Conservation (phyloP, 306 rosid genomes). For the Myrica gale region DNA sequence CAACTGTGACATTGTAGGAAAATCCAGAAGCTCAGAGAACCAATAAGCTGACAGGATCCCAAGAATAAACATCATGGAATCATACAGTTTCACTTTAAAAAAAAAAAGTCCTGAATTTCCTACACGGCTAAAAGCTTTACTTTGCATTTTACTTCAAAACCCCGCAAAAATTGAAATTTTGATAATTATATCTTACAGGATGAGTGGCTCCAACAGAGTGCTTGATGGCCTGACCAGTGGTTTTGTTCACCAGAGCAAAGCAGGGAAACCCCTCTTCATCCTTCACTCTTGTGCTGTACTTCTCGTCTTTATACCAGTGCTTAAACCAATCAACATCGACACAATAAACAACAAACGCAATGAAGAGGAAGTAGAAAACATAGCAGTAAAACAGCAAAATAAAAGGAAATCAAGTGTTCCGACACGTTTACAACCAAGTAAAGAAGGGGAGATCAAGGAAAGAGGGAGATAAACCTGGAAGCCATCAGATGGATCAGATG, state of each 20-base stretch:
- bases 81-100: background rate
- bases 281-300: conserved; percentile 78
- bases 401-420: background rate
- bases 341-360: background rate
- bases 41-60: background rate
- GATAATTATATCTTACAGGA: conserved; percentile 48
- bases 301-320: conserved; percentile 92
- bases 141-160: background rate
- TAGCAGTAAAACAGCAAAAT: background rate
- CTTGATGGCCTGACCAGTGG: conserved; percentile 74
- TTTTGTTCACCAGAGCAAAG: conserved; percentile 75
- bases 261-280: conserved; percentile 72
- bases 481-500: conserved; percentile 44
- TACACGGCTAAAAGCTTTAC: background rate
- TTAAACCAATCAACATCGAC: conserved; percentile 28
- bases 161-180: background rate
- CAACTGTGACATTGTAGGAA: background rate
- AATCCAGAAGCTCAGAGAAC: background rate
- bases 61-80: background rate
- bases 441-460: background rate
- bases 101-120: background rate
- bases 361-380: background rate
- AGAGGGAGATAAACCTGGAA: conserved; percentile 42
- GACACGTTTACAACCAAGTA: background rate
- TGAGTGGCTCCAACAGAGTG: conserved; percentile 65